These are phyloP conservation scores for Alternaria sp. DNA, from an alignment of 2,329 filamentous ascomycete genomes.

Conservation along the genomic window DNA sequence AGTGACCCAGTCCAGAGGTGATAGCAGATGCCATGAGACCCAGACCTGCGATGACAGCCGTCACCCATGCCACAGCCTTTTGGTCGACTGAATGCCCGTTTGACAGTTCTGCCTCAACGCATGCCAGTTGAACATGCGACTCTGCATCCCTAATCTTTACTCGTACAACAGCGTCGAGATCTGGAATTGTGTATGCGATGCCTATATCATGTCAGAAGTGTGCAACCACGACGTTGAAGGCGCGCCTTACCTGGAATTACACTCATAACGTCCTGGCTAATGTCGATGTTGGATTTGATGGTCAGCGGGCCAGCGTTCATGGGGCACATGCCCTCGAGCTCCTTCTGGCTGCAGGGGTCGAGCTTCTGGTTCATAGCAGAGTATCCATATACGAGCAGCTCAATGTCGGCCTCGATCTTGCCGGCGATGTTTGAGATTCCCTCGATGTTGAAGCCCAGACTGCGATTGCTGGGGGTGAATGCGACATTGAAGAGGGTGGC, in stretches of 20 bases:
- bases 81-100: constrained; percentile 94
- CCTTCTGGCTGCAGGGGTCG: constrained; percentile 75
- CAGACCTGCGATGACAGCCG: constrained; percentile 85
- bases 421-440: constrained; percentile 86
- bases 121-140: constrained; percentile 74
- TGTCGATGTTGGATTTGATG: constrained; percentile 72
- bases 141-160: constrained; percentile 80
- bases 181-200: constrained; percentile 89
- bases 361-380: constrained; percentile 72
- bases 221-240: constrained; percentile 3
- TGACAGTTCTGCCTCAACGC: constrained; percentile 85
- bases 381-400: constrained; percentile 85
- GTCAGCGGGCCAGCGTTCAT: constrained; percentile 87
- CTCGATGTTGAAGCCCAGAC: constrained; percentile 76
- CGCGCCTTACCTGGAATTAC: constrained; percentile 70
- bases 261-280: constrained; percentile 66
- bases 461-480: constrained; percentile 78
- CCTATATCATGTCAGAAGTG: constrained; percentile 50
- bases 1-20: constrained; percentile 88
- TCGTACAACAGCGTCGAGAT: constrained; percentile 85
- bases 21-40: constrained; percentile 86
- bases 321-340: constrained; percentile 80
- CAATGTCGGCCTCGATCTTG: constrained; percentile 79
- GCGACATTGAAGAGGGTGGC: constrained; percentile 88
- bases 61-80: constrained; percentile 86